Evolutionary conservation across 805 yeast species (phyloP), one percentile per base, ranked within the genome.

Genomic region (Clavispora vitiphila): DNA sequence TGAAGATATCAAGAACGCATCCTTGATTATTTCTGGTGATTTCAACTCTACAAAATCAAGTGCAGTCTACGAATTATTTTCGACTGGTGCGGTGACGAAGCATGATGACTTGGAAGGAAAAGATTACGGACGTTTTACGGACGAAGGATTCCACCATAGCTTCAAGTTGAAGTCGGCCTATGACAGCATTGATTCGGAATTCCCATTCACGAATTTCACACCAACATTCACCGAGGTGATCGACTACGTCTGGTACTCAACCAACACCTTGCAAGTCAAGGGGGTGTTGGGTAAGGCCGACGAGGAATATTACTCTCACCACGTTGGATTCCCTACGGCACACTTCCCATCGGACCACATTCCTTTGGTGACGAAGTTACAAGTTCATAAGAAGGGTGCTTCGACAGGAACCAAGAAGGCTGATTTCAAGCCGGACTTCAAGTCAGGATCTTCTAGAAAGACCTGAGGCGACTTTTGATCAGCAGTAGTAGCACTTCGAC

Each of bases 161-260:
- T 80, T 93, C 66, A 77, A 85, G 51, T 70, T 93, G 62, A 86
- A 81, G 61, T 86, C 96, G 8, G 86, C 96, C 3, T 93, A 93
- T 61, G 81, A 83, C 32, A 74, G 77, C 48, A 77, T 90, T 56
- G 90, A 90, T 20, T 41, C 46, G 15, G 97, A 93, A 63, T 73
- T 93, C 46, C 95, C 96, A 35, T 91, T 91, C 62, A 91, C 99
- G 6, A 93, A 93, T 64, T 83, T 82, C 64, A 83, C 98, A 0
- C 99, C 99, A 21, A 80, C 84, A 26, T 93, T 93, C 65, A 88
- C 95, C 1, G 89, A 88, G 56, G 90, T 83, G 31, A 87, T 93
- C 65, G 99, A 93, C 67, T 93, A 93, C 61, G 82, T 93, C 44
- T 95, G 98, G 96, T 89, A 86, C 64, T 80, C 96, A 2, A 85